Evolutionary conservation across 768 basidiomycete genomes (phyloP).

Genomic region (Podaxis sp.): DNA sequence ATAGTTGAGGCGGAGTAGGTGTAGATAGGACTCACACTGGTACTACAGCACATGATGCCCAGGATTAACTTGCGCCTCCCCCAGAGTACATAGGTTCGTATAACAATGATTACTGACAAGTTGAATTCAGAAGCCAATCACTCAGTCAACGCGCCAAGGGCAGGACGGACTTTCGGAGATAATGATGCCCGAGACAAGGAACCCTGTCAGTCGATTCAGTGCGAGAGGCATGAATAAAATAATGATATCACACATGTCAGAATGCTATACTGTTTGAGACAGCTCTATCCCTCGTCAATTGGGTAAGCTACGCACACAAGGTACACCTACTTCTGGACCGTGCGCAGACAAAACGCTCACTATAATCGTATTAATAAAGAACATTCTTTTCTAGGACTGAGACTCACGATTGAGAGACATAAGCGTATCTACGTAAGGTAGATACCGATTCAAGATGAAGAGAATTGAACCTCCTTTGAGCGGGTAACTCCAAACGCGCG

Average conservation of each 20-base stretch:
- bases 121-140: not conserved
- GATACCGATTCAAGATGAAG: conserved; percentile 35
- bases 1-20: not conserved
- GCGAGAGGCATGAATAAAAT: not conserved
- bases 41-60: conserved; percentile 24
- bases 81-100: conserved; percentile 43
- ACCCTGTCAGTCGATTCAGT: conserved; percentile 14
- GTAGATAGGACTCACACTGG: conserved; percentile 12
- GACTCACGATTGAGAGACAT: conserved; percentile 27
- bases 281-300: conserved; percentile 16
- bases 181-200: conserved; percentile 32
- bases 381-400: not conserved
- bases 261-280: conserved; percentile 22
- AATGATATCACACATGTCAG: conserved; percentile 25
- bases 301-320: too few species aligned
- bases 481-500: conserved; percentile 28
- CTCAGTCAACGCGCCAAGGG: not conserved
- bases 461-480: conserved; percentile 25
- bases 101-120: conserved; percentile 30
- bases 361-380: not conserved
- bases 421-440: conserved; percentile 34
- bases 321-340: conserved; percentile 18
- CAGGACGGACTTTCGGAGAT: conserved; percentile 29
- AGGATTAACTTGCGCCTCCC: conserved; percentile 30
- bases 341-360: conserved; percentile 12